These are phyloP conservation scores for Ustilago nuda DNA, from an alignment of 1,284 basidiomycete genomes.

Conservation along the genomic window DNA sequence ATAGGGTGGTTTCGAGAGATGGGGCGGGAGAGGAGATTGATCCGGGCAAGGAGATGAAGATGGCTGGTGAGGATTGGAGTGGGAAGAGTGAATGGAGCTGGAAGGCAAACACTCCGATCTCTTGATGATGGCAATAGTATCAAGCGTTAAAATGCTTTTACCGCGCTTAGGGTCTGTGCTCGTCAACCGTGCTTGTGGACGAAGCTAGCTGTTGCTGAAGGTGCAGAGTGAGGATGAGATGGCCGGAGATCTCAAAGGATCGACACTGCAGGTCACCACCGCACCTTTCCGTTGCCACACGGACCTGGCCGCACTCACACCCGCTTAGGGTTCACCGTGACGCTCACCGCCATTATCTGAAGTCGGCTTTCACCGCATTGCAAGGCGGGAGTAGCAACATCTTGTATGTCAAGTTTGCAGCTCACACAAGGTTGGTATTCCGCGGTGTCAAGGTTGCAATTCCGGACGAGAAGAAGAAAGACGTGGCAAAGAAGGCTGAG, in stretches of 20 bases:
- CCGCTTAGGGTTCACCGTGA: too few relatives aligned
- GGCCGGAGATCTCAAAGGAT: not conserved
- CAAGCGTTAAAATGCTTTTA: not conserved
- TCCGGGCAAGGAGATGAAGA: not conserved
- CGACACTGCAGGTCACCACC: not conserved
- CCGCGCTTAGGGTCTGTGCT: not conserved
- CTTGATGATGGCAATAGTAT: constrained; percentile 9
- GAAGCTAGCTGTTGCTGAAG: not conserved
- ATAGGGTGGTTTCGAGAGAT: constrained; percentile 24
- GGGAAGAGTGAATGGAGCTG: constrained; percentile 23
- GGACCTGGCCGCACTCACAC: not conserved
- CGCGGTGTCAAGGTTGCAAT: not conserved
- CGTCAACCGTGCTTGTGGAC: not conserved
- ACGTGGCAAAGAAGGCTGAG: too few relatives aligned
- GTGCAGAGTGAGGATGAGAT: not conserved
- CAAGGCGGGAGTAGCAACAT: not conserved
- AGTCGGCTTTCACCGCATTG: not conserved
- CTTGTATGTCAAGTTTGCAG: not conserved
- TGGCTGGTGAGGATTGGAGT: not conserved
- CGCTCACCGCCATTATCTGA: too few relatives aligned
- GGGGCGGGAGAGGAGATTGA: constrained; percentile 13
- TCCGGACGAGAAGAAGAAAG: not conserved
- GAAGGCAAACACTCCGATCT: constrained; percentile 44
- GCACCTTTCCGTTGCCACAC: not conserved
- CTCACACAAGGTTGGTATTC: not conserved